Evolutionary conservation across 148 eudicot genomes (phyloP).

Genomic region (Nyssa sinensis): DNA sequence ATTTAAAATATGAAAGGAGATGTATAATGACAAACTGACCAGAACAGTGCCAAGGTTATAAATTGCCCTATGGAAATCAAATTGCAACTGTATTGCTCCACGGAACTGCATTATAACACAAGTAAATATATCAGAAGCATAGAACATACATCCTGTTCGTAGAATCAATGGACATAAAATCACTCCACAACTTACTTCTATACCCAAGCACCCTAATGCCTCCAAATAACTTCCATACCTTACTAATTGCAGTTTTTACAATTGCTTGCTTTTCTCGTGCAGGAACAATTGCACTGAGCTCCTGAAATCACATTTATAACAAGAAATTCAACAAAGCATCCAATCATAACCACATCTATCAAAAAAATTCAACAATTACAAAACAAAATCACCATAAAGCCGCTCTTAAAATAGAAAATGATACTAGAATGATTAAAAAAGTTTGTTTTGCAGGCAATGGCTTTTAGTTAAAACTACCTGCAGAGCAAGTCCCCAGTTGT

Average conservation of each 20-base stretch:
- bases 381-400: background rate
- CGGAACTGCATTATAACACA: slow-evolving; percentile 64
- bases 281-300: slow-evolving; percentile 93
- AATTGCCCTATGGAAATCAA: slow-evolving; percentile 96
- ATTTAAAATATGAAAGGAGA: too few relatives aligned
- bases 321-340: background rate
- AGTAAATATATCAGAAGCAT: slow-evolving; percentile 12
- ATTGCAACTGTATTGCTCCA: slow-evolving; percentile 88
- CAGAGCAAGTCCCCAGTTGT: slow-evolving; percentile 98
- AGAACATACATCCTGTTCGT: slow-evolving; percentile 5
- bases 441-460: slow-evolving; percentile 1
- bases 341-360: background rate
- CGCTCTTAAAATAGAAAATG: background rate
- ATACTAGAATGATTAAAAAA: background rate
- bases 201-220: background rate
- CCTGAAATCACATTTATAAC: slow-evolving; percentile 46
- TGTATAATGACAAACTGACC: slow-evolving; percentile 43
- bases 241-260: slow-evolving; percentile 76
- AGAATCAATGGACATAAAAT: background rate
- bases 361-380: background rate
- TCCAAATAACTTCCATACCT: slow-evolving; percentile 42
- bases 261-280: slow-evolving; percentile 88
- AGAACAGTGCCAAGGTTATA: slow-evolving; percentile 97
- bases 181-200: background rate
- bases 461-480: slow-evolving; percentile 50